phyloP scores from a whole-genome alignment of 371 early-diverging fungal genomes.

The Mucor racemosus region DNA sequence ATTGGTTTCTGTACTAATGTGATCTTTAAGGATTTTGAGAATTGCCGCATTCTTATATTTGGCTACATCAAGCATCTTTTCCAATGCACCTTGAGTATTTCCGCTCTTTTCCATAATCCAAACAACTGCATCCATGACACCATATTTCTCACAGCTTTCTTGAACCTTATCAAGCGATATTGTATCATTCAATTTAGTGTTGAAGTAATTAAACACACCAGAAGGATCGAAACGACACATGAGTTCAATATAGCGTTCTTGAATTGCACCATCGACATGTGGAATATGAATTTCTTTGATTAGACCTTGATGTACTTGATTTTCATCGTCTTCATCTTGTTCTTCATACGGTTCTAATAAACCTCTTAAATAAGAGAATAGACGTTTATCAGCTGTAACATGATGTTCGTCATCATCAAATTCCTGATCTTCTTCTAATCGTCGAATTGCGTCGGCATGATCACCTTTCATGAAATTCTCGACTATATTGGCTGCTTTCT shows the following conservation, averaged over 20 bases:
- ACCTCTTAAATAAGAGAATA: constrained; percentile 71
- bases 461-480: constrained; percentile 65
- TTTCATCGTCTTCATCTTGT: constrained; percentile 12
- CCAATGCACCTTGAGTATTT: constrained; percentile 68
- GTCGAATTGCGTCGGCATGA: constrained; percentile 62
- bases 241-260: constrained; percentile 72
- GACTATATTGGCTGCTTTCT: constrained; percentile 66
- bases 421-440: constrained; percentile 58
- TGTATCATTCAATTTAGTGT: constrained; percentile 60
- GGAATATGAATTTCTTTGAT: constrained; percentile 19
- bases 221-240: constrained; percentile 74
- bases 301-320: constrained; percentile 18
- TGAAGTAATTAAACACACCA: constrained; percentile 67
- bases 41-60: constrained; percentile 54
- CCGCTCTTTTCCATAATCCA: constrained; percentile 82
- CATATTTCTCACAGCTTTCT: constrained; percentile 59
- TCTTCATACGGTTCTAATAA: constrained; percentile 60
- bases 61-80: constrained; percentile 67
- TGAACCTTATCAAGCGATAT: constrained; percentile 64
- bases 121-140: constrained; percentile 73
- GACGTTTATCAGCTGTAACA: constrained; percentile 50
- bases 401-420: constrained; percentile 54
- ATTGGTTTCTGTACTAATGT: constrained; percentile 13
- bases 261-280: constrained; percentile 42
- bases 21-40: constrained; percentile 44